These are phyloP conservation scores for Ceratocystis smalleyi DNA, from an alignment of 2,329 filamentous ascomycete genomes.

Conservation along the genomic window DNA sequence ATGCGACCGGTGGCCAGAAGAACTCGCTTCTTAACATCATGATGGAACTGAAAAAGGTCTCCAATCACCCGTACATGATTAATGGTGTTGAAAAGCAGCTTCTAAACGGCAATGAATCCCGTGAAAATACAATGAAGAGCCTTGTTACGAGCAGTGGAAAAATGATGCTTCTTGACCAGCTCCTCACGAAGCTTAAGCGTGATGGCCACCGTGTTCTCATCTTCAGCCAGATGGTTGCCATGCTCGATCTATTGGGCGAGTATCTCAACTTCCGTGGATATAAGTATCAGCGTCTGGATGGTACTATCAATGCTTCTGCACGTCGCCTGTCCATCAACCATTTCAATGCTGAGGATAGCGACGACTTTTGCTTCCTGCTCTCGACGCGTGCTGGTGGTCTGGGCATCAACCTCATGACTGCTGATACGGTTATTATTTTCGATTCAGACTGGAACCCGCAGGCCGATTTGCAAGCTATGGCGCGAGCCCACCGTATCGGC, in stretches of 20 bases:
- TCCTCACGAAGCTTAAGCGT: constrained; percentile 83
- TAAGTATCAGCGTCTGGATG: constrained; percentile 85
- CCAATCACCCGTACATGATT: constrained; percentile 98
- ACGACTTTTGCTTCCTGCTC: constrained; percentile 89
- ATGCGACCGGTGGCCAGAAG: constrained; percentile 79
- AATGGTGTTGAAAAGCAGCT: constrained; percentile 84
- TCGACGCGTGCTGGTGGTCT: constrained; percentile 91
- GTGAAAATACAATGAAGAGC: constrained; percentile 81
- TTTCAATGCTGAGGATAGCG: constrained; percentile 91
- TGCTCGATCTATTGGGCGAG: constrained; percentile 90
- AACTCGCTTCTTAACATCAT: constrained; percentile 95
- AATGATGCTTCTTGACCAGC: constrained; percentile 95
- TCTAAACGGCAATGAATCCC: constrained; percentile 59
- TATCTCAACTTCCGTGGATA: constrained; percentile 90
- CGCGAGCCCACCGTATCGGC: constrained; percentile 90
- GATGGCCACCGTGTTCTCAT: constrained; percentile 93
- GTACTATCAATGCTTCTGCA: constrained; percentile 77
- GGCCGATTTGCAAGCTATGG: constrained; percentile 96
- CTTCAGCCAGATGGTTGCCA: constrained; percentile 99
- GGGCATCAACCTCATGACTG: constrained; percentile 98
- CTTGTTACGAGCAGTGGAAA: constrained; percentile 96
- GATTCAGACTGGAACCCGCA: constrained; percentile 99
- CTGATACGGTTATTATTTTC: constrained; percentile 93
- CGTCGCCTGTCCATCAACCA: constrained; percentile 92
- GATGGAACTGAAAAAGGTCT: constrained; percentile 99